A percentile compares a stretch with the other conserved stretches of the same genome.
phyloP scores from a whole-genome alignment of 225 moss, liverwort and hornwort genomes.

The Polytrichum commune region DNA sequence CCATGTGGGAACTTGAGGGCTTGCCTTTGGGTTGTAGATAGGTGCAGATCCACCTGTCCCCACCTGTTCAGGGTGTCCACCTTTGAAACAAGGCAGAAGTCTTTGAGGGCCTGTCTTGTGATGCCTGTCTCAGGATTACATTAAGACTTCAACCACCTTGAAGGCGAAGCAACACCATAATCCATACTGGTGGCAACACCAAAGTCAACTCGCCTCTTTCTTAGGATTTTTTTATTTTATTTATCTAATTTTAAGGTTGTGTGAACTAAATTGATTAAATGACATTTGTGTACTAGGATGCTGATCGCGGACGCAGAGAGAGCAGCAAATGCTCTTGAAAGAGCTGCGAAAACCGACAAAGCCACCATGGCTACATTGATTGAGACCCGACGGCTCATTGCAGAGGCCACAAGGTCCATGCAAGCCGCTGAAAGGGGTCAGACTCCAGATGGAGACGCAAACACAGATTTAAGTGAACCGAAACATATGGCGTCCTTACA shows the following conservation, averaged over 20 bases:
- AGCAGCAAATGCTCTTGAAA: constrained; percentile 45
- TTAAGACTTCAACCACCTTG: not conserved
- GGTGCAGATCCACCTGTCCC: no score
- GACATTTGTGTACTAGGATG: constrained; percentile 21
- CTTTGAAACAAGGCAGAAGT: no score
- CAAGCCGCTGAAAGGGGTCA: constrained; percentile 30
- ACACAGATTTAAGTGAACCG: not conserved
- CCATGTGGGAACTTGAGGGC: no score
- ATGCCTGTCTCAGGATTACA: not conserved
- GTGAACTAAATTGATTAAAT: constrained; percentile 6
- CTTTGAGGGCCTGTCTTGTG: no score
- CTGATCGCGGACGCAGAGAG: constrained; percentile 47
- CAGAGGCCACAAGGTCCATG: constrained; percentile 40
- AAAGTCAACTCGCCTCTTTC: not conserved
- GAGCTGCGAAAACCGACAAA: constrained; percentile 29
- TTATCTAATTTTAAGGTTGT: not conserved
- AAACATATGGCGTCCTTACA: not conserved
- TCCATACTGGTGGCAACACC: not conserved
- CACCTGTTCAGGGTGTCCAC: no score
- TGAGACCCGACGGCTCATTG: constrained; percentile 38
- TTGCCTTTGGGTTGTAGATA: no score
- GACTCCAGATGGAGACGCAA: constrained; percentile 10
- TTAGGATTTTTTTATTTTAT: not conserved
- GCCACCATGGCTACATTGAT: constrained; percentile 36
- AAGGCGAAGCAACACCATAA: not conserved